Evolutionary conservation across 345 rosid genomes (phyloP).

Genomic region (Ceriops zippeliana): DNA sequence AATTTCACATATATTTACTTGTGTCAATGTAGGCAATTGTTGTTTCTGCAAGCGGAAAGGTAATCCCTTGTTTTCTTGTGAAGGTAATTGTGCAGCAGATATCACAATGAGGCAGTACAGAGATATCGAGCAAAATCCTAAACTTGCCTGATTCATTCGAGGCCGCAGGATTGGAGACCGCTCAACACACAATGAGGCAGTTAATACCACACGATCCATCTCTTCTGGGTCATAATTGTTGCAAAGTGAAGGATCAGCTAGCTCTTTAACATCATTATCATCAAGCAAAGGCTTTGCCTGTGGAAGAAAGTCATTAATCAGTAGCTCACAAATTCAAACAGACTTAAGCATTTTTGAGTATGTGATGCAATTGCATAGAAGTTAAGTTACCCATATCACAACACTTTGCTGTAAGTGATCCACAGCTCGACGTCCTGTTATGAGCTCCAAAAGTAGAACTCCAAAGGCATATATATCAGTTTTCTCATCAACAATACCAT

Average conservation of each 20-base stretch:
- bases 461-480: slow-evolving; percentile 89
- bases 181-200: slow-evolving; percentile 78
- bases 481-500: slow-evolving; percentile 90
- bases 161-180: slow-evolving; percentile 85
- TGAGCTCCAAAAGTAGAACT: slow-evolving; percentile 82
- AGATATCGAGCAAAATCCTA: background rate
- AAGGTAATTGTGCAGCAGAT: background rate
- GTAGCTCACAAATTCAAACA: background rate
- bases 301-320: slow-evolving; percentile 8
- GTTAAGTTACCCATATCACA: slow-evolving; percentile 63
- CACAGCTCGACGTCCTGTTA: slow-evolving; percentile 73
- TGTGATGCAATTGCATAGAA: slow-evolving; percentile 4
- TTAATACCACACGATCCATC: slow-evolving; percentile 55
- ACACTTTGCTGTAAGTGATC: slow-evolving; percentile 64
- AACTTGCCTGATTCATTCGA: slow-evolving; percentile 70
- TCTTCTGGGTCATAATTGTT: slow-evolving; percentile 56
- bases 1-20: too few species aligned
- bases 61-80: background rate
- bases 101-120: background rate
- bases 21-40: too few species aligned
- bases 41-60: too few species aligned
- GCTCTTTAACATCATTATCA: slow-evolving; percentile 39
- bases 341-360: background rate
- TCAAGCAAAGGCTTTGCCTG: slow-evolving; percentile 86
- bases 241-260: slow-evolving; percentile 64